Evolutionary conservation across 352 stramenopile species (phyloP), one percentile per base, ranked within the genome.

Genomic region (Elongisporangium senticosum): DNA sequence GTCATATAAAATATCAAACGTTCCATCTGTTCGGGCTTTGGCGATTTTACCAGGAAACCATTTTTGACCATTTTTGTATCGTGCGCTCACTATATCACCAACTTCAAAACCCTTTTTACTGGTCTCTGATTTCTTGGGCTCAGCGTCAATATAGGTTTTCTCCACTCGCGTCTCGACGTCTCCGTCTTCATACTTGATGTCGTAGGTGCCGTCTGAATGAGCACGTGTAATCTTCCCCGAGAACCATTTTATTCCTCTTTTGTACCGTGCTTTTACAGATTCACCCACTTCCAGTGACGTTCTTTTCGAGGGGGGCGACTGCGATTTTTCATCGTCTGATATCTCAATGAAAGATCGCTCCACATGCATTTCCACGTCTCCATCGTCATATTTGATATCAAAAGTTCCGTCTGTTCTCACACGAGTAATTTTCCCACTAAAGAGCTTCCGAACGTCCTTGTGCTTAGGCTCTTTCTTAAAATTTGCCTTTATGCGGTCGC

Each of bases 121-220:
- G 21, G 3, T 17, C 55, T 65, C 71, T 13, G 39, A 54, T 20
- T 49, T 65, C 49, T 59, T 63, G 22, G 49, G 24, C 1, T 61
- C 53, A 3, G n/a, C 24, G 62, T 78, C 56, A 47, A 76, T 74
- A 5, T 72, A 63, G 1, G 47, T 55, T 15, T 59, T 56, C 4
- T 78, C 62, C 4, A 90, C 69, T 1, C 67, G 63, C 22, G 59
- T 49, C 49, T 88, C 75, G 0, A 67, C 67, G 52, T 89, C 77
- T 8, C 77, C 77, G 21, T 89, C 82, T 3, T 85, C 66, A 54
- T 89, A 90, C 21, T 78, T 63, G 51, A 90, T 65, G 58, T 92
- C 82, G 54, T 77, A 88, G 0, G 75, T 86, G 0, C 77, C 84
- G 60, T 96, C 80, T 2, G 69, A 69, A 21, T 81, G 68, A 20